Percentiles rank a stretch among this genome's conserved stretches.
These are phyloP conservation scores for Penicillium sp. DNA, from an alignment of 2,329 filamentous ascomycete genomes.

Conservation along the genomic window DNA sequence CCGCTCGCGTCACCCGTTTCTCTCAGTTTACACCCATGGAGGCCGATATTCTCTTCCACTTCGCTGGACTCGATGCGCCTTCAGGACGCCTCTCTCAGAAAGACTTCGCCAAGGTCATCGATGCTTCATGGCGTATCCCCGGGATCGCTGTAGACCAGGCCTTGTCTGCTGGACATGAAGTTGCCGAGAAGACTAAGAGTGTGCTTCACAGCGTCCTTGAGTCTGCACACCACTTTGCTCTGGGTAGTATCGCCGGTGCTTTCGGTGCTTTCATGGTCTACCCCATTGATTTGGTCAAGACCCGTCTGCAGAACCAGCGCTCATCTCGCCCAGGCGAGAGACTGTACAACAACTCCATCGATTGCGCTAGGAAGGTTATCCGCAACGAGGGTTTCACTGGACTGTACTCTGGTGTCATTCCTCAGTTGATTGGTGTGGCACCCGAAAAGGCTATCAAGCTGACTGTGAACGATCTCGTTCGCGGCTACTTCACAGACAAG, in stretches of 20 bases:
- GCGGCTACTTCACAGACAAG: constrained; percentile 69
- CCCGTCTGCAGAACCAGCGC: constrained; percentile 95
- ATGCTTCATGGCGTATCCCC: constrained; percentile 80
- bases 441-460: constrained; percentile 99
- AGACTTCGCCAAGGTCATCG: constrained; percentile 93
- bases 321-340: constrained; percentile 76
- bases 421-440: constrained; percentile 95
- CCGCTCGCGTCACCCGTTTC: constrained; percentile 85
- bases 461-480: constrained; percentile 92
- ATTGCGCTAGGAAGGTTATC: constrained; percentile 91
- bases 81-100: constrained; percentile 76
- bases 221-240: constrained; percentile 83
- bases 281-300: constrained; percentile 98
- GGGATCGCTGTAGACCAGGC: constrained; percentile 54
- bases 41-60: constrained; percentile 97
- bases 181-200: constrained; percentile 55
- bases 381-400: constrained; percentile 87
- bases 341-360: constrained; percentile 94
- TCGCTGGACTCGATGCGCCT: constrained; percentile 86
- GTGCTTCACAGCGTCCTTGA: constrained; percentile 66
- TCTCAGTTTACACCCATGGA: constrained; percentile 98
- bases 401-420: constrained; percentile 89
- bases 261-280: constrained; percentile 99
- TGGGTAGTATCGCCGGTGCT: constrained; percentile 87
- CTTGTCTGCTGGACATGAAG: constrained; percentile 48